Evolutionary conservation across 768 basidiomycete species (phyloP).

Genomic region (Kwoniella heveanensis): DNA sequence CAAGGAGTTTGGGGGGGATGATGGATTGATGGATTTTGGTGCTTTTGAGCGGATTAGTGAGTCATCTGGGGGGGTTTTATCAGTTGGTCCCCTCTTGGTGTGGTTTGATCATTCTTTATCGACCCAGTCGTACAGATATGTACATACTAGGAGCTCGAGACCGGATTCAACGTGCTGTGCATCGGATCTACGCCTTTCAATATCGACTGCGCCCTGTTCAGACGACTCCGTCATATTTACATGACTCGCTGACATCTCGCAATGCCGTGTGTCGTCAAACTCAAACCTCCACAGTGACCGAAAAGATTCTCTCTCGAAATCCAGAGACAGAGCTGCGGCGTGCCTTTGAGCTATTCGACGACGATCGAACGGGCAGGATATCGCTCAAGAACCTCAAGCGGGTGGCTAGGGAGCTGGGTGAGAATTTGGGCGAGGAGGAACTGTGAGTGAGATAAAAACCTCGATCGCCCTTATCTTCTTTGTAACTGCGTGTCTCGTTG

Average conservation of each 20-base stretch:
- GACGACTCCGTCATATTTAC: no score
- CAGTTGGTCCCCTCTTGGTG: no score
- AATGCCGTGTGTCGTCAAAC: not conserved
- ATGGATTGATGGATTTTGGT: slow-evolving; percentile 79
- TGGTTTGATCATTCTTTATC: no score
- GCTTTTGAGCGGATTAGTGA: slow-evolving; percentile 90
- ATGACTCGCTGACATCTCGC: not conserved
- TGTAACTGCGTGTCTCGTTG: no score
- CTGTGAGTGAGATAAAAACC: slow-evolving; percentile 84
- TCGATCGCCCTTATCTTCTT: no score
- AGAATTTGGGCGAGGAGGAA: slow-evolving; percentile 91
- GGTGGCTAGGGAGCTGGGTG: slow-evolving; percentile 96
- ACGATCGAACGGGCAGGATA: slow-evolving; percentile 93
- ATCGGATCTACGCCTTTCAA: no score
- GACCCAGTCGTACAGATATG: no score
- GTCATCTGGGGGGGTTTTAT: no score
- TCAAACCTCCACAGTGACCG: slow-evolving; percentile 69
- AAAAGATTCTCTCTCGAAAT: slow-evolving; percentile 87
- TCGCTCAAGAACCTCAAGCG: slow-evolving; percentile 83
- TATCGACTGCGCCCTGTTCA: no score
- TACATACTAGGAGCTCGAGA: no score
- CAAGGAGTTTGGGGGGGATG: slow-evolving; percentile 72
- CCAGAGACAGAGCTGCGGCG: slow-evolving; percentile 94
- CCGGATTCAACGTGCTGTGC: no score
- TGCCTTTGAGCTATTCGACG: slow-evolving; percentile 95